These are phyloP conservation scores for Globisporangium ultimum DNA, from an alignment of 352 stramenopile genomes.

Conservation along the genomic window DNA sequence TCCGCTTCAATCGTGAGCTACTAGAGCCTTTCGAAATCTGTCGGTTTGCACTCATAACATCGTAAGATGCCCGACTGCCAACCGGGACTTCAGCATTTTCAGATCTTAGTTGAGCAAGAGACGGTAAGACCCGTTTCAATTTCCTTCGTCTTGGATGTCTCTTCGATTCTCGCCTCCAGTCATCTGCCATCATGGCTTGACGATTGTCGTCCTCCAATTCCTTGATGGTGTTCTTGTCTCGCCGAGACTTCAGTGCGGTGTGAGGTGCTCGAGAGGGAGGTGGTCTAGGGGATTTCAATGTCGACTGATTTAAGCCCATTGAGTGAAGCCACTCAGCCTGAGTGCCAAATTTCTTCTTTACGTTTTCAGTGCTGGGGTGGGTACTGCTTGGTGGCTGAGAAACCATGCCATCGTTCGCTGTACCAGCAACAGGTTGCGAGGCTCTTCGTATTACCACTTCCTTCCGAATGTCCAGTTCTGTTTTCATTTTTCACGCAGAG, in stretches of 20 bases:
- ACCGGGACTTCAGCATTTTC: no score
- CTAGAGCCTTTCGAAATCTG: no score
- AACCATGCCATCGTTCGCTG: no score
- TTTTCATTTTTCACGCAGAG: not conserved
- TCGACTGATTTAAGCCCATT: constrained; percentile 4
- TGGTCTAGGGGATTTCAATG: constrained; percentile 6
- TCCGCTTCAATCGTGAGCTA: no score
- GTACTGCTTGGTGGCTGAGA: not conserved
- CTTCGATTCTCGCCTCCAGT: no score
- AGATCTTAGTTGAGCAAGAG: no score
- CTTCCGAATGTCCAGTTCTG: constrained; percentile 15
- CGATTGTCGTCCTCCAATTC: no score
- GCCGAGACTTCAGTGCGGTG: constrained; percentile 1
- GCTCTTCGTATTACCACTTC: constrained; percentile 16
- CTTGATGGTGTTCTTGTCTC: not conserved
- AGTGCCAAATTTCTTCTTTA: constrained; percentile 10
- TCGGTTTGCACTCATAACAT: no score
- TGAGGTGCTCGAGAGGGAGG: constrained; percentile 7
- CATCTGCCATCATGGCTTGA: no score
- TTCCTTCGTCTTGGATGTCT: no score
- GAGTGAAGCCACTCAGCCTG: constrained; percentile 13
- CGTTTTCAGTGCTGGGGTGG: not conserved
- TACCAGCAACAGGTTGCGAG: not conserved
- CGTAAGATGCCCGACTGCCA: no score
- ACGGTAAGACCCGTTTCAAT: no score